Conservation (phyloP, 1,284 basidiomycete species). For the Rhodotorula sp. region DNA sequence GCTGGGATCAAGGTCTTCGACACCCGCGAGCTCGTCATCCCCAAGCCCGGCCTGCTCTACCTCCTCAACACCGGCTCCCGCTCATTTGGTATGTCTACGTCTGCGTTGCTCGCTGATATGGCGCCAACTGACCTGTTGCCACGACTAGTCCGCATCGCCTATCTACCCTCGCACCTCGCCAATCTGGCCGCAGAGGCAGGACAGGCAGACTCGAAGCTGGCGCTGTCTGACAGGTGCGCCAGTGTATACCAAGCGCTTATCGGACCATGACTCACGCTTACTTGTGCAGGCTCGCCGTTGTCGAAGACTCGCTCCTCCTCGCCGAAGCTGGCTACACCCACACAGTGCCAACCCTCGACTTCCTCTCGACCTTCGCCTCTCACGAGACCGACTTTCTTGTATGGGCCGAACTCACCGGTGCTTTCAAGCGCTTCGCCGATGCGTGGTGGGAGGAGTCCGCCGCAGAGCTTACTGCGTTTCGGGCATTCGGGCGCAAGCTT, state of each 20-base stretch:
- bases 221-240: conserved; percentile 64
- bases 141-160: conserved; percentile 74
- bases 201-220: conserved; percentile 65
- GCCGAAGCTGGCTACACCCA: conserved; percentile 51
- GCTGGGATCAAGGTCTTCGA: conserved; percentile 59
- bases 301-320: conserved; percentile 52
- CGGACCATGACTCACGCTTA: conserved; percentile 39
- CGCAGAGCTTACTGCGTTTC: conserved; percentile 61
- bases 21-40: conserved; percentile 66
- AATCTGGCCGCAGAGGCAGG: conserved; percentile 79
- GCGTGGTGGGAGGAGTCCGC: conserved; percentile 84
- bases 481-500: conserved; percentile 55
- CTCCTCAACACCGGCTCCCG: conserved; percentile 88
- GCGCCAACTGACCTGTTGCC: background rate
- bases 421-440: conserved; percentile 61
- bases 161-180: conserved; percentile 74
- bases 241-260: background rate
- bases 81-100: conserved; percentile 67
- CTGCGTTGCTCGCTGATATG: no score
- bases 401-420: conserved; percentile 65
- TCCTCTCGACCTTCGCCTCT: conserved; percentile 38
- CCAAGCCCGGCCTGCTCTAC: conserved; percentile 66
- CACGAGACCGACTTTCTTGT: conserved; percentile 64
- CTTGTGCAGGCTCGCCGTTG: conserved; percentile 47
- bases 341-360: conserved; percentile 49